Conservation (phyloP, 768 basidiomycete genomes). For the Mycena filopes region DNA sequence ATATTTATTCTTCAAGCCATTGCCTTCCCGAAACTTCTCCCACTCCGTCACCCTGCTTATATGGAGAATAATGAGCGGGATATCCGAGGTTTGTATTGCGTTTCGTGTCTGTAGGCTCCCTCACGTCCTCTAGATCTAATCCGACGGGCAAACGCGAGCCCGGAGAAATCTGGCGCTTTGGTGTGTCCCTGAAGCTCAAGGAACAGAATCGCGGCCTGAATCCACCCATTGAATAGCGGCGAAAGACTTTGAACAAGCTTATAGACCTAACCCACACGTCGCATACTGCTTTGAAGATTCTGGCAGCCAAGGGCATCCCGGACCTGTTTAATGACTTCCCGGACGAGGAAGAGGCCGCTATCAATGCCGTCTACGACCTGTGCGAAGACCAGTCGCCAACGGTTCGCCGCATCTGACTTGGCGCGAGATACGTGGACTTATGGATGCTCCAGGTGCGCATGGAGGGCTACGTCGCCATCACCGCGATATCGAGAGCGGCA, state of each 20-base stretch:
- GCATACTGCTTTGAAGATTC: constrained; percentile 58
- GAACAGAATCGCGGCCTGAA: constrained; percentile 18
- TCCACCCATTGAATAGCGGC: constrained; percentile 50
- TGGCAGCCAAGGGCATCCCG: constrained; percentile 68
- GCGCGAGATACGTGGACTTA: constrained; percentile 12
- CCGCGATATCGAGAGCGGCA: constrained; percentile 55
- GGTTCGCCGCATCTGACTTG: constrained; percentile 45
- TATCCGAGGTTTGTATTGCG: constrained; percentile 39
- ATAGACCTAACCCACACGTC: constrained; percentile 64
- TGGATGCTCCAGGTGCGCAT: constrained; percentile 65
- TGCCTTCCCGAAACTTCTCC: neutral
- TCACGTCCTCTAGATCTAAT: constrained; percentile 48
- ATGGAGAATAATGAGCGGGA: constrained; percentile 43
- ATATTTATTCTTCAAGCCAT: neutral
- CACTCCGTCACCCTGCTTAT: neutral
- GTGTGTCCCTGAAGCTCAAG: constrained; percentile 43
- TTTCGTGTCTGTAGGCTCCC: neutral
- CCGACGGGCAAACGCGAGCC: constrained; percentile 53
- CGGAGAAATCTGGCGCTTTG: constrained; percentile 49
- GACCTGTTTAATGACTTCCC: constrained; percentile 73
- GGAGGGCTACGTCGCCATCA: constrained; percentile 73
- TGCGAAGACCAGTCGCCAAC: constrained; percentile 73
- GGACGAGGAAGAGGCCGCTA: constrained; percentile 78
- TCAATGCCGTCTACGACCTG: constrained; percentile 82
- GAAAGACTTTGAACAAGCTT: constrained; percentile 61